Evolutionary conservation across 768 basidiomycete species (phyloP), one percentile per base, ranked within the genome.

Genomic region (Termitomyces heimii): DNA sequence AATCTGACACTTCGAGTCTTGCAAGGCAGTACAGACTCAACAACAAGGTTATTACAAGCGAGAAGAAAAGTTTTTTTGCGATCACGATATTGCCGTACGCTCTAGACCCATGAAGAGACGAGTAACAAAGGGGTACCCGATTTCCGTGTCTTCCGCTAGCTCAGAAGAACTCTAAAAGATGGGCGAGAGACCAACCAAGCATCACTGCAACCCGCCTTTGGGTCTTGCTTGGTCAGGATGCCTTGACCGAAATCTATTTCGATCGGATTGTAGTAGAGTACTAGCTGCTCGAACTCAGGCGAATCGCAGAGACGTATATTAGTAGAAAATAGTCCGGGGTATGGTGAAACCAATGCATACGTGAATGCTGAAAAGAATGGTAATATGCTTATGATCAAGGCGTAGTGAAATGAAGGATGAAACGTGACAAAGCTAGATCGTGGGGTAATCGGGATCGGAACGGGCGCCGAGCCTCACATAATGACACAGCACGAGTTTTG

Each of bases 401-500:
- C 46, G 42, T 37, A 28, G 55, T 55, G 61, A 56, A 50, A 56
- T 46, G 44, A 35, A 58, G n/a, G 50, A 60, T 60, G 60, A 60
- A 65, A 61, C 62, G 22, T 24, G 29, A 42, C 10, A 18, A n/a
- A 20, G 46, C 4, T 18, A 39, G 32, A 28, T 35, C 40, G 45
- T 10, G 26, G 16, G 18, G n/a, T 14, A 13, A 18, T 48, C 45
- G 48, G 16, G 22, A 31, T 8, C 3, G 16, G 22, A 31, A n/a
- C 3, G 16, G 35, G 9, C 14, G 22, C 22, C 35, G n/a, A n/a
- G 37, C 57, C 61, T 63, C 76, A 91, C 88, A 90, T 89, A 71
- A 96, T 75, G 60, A 91, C 78, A 68, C 94, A 97, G 75, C 95
- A 98, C 26, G 90, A 89, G 74, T 97, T 97, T 92, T 96, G 93